These are phyloP conservation scores for Solanum appendiculatum DNA, from an alignment of 257 asterid genomes.

Conservation along the genomic window DNA sequence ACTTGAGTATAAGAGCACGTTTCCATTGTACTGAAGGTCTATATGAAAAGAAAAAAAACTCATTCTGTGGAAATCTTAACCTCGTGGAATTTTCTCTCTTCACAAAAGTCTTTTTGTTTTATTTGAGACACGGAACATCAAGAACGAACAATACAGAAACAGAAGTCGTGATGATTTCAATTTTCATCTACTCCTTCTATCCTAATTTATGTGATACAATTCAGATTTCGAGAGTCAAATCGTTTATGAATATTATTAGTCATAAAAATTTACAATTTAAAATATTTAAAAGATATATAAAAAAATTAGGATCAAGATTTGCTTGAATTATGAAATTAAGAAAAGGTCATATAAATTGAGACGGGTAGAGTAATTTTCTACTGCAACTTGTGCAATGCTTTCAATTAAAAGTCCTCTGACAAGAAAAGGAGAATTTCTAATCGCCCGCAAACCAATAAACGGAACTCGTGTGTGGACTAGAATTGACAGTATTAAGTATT, in stretches of 20 bases:
- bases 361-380: not conserved
- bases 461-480: not conserved
- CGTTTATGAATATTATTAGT: no score
- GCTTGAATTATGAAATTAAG: no score
- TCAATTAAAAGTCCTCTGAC: not conserved
- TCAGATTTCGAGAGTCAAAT: no score
- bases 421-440: not conserved
- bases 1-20: not conserved
- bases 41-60: not conserved
- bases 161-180: not conserved
- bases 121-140: not conserved
- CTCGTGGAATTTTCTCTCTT: not conserved
- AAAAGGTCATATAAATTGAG: no score
- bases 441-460: not conserved
- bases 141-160: not conserved
- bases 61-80: not conserved
- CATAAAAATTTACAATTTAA: no score
- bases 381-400: not conserved
- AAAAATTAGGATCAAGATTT: no score
- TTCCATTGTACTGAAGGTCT: not conserved
- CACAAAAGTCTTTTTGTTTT: not conserved
- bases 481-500: not conserved
- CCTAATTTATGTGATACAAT: no score
- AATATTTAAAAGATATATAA: no score
- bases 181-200: no score